Percentiles rank a stretch among this genome's conserved stretches.
These are phyloP conservation scores for Leptographium radiaticola DNA, from an alignment of 2,329 filamentous ascomycete genomes.

Conservation along the genomic window DNA sequence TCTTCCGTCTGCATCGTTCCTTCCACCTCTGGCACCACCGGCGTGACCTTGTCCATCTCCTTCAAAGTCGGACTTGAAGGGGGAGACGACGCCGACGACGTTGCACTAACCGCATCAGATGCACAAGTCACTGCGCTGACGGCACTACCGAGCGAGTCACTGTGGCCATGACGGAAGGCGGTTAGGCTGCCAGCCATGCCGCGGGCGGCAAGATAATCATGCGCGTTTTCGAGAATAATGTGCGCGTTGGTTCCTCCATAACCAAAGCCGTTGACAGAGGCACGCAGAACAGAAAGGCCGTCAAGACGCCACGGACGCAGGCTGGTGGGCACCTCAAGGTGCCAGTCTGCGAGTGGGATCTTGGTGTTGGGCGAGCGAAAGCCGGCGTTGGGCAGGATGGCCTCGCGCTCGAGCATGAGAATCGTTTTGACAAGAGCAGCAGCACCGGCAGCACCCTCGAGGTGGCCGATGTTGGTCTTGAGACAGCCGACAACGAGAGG, in stretches of 20 bases:
- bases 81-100: not conserved
- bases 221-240: slow-evolving; percentile 22
- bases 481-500: slow-evolving; percentile 19
- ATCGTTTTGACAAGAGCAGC: slow-evolving; percentile 29
- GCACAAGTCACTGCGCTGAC: not conserved
- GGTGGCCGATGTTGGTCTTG: slow-evolving; percentile 31
- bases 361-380: slow-evolving; percentile 30
- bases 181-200: not conserved
- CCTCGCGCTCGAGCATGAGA: slow-evolving; percentile 23
- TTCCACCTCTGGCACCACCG: not conserved
- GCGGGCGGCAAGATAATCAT: slow-evolving; percentile 2
- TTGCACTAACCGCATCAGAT: not conserved
- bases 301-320: slow-evolving; percentile 18
- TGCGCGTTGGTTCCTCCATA: slow-evolving; percentile 22
- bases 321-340: slow-evolving; percentile 20
- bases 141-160: not conserved
- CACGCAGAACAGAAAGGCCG: slow-evolving; percentile 8
- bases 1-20: not conserved
- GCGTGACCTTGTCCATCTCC: not conserved
- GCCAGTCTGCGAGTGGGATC: slow-evolving; percentile 30
- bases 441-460: slow-evolving; percentile 31
- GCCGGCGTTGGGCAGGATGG: slow-evolving; percentile 24
- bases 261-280: slow-evolving; percentile 33
- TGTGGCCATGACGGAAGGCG: not conserved
- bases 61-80: not conserved